Evolutionary conservation across 768 basidiomycete genomes (phyloP).

Genomic region (Termitomyces bulborhizus): DNA sequence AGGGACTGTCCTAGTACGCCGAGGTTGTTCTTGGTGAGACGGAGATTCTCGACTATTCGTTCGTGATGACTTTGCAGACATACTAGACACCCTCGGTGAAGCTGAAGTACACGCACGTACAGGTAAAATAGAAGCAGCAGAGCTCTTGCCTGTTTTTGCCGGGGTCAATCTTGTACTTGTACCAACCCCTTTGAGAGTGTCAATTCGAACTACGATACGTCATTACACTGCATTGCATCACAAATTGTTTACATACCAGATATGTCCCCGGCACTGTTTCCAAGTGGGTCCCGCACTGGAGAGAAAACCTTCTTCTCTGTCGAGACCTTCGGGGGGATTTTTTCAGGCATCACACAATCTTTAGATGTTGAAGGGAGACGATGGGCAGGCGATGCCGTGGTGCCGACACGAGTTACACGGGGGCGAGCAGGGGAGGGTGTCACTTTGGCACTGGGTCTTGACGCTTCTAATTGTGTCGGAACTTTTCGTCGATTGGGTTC

Average conservation of each 20-base stretch:
- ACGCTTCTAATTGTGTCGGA: conserved; percentile 9
- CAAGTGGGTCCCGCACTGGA: conserved; percentile 32
- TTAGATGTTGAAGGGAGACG: conserved; percentile 18
- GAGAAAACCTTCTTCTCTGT: conserved; percentile 28
- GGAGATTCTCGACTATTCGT: neutral
- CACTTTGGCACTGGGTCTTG: neutral
- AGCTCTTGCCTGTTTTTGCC: conserved; percentile 5
- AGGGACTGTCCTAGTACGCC: conserved; percentile 23
- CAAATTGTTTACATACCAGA: conserved; percentile 18
- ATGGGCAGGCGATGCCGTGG: conserved; percentile 17
- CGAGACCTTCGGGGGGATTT: conserved; percentile 5
- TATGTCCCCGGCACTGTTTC: conserved; percentile 26
- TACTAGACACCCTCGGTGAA: conserved; percentile 11
- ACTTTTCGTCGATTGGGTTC: conserved; percentile 9
- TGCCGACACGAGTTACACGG: conserved; percentile 9
- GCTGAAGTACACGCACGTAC: conserved; percentile 1
- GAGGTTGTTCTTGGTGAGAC: conserved; percentile 17
- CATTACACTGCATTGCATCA: neutral
- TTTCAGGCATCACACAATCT: conserved; percentile 8
- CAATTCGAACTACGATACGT: conserved; percentile 17
- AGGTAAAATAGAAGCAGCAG: conserved; percentile 1
- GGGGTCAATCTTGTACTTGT: conserved; percentile 8
- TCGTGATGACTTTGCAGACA: conserved; percentile 8
- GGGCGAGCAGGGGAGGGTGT: conserved; percentile 11
- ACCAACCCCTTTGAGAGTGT: conserved; percentile 15